Conservation (phyloP, 2,329 filamentous ascomycete genomes). For the Bipolaris gigantea region DNA sequence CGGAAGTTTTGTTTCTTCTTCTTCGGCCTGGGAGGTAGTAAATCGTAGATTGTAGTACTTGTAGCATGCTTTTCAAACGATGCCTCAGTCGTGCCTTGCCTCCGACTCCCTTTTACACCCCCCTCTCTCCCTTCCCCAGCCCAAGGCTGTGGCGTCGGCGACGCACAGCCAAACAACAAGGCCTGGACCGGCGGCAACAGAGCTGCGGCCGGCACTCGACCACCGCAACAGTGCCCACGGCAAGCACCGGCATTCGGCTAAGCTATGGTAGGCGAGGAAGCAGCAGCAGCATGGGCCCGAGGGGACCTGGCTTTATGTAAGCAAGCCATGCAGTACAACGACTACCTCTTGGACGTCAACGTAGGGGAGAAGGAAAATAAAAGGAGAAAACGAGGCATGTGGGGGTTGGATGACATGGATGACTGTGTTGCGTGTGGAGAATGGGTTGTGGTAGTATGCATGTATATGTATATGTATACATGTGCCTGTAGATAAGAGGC, state of each 20-base stretch:
- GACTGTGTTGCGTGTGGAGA: too few species aligned
- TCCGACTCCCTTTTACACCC: too few species aligned
- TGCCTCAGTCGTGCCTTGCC: too few species aligned
- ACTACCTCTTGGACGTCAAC: neutral
- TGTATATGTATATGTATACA: too few species aligned
- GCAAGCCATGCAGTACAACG: too few species aligned
- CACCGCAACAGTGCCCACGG: neutral
- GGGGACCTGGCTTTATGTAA: conserved; percentile 28
- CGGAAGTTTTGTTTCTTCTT: conserved; percentile 26
- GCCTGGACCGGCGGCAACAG: conserved; percentile 24
- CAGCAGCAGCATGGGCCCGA: conserved; percentile 18
- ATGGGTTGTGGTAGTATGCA: too few species aligned
- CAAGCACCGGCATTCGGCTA: neutral
- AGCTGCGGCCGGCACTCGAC: conserved; percentile 2
- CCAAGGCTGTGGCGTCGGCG: conserved; percentile 44
- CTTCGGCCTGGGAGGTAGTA: conserved; percentile 10
- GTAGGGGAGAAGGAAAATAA: too few species aligned
- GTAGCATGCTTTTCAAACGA: neutral
- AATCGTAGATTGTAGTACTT: neutral
- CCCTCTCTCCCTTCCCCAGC: too few species aligned
- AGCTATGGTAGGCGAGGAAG: neutral
- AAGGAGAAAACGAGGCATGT: too few species aligned
- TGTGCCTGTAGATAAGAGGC: too few species aligned
- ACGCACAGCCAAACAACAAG: conserved; percentile 39
- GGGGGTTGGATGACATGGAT: too few species aligned